Evolutionary conservation across 208 protist species (phyloP).

Genomic region (Leishmania martiniquensis): DNA sequence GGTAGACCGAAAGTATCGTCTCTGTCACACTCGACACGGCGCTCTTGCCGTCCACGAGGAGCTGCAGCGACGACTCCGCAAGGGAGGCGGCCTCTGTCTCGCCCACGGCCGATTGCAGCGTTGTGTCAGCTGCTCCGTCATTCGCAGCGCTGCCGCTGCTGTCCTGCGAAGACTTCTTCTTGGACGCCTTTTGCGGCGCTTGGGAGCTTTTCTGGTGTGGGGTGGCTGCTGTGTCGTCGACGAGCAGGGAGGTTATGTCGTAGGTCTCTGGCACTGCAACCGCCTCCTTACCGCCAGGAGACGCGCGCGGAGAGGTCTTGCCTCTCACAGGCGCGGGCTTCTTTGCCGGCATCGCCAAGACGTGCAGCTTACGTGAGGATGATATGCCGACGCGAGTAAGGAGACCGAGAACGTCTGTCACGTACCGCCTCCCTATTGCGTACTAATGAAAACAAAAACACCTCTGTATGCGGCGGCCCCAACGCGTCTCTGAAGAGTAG

Average conservation of each 20-base stretch:
- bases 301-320: neutral
- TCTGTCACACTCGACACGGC: constrained; percentile 35
- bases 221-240: constrained; percentile 26
- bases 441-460: too few relatives aligned
- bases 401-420: neutral
- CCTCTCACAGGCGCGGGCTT: neutral
- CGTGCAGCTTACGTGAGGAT: neutral
- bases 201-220: neutral
- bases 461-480: neutral
- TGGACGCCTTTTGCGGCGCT: constrained; percentile 18
- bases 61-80: constrained; percentile 47
- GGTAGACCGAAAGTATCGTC: constrained; percentile 62
- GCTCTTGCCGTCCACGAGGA: constrained; percentile 49
- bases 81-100: constrained; percentile 42
- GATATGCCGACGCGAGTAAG: neutral
- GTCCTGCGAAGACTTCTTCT: constrained; percentile 17
- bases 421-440: neutral
- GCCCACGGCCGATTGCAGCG: constrained; percentile 15
- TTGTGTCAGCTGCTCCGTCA: neutral
- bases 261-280: constrained; percentile 11
- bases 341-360: constrained; percentile 8
- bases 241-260: constrained; percentile 31
- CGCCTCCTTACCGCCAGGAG: neutral
- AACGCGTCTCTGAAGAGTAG: neutral
- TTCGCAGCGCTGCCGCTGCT: constrained; percentile 3